Evolutionary conservation across 495 filamentous ascomycete species (phyloP).

Genomic region (Xylaria sp.): DNA sequence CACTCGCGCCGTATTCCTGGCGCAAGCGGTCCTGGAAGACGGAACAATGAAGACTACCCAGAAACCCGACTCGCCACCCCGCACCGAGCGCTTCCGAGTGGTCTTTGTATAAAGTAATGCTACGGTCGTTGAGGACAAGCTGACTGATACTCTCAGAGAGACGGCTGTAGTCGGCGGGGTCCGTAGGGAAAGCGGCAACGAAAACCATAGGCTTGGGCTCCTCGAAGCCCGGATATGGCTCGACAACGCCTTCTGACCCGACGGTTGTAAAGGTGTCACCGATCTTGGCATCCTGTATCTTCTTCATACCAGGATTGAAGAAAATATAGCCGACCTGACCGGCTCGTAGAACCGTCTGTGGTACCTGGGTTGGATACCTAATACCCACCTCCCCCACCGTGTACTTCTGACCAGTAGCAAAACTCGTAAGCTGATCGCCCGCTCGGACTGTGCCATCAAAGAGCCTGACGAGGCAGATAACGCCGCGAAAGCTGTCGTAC

Average conservation of each 20-base stretch:
- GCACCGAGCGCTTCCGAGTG: constrained; percentile 91
- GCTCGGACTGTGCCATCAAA: constrained; percentile 87
- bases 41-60: constrained; percentile 96
- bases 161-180: constrained; percentile 84
- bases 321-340: constrained; percentile 95
- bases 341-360: constrained; percentile 79
- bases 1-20: constrained; percentile 91
- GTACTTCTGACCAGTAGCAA: constrained; percentile 87
- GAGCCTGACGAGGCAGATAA: constrained; percentile 87
- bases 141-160: constrained; percentile 95
- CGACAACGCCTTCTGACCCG: constrained; percentile 76
- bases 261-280: constrained; percentile 94
- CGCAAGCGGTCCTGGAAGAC: constrained; percentile 97
- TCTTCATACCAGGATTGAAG: constrained; percentile 98
- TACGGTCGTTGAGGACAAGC: constrained; percentile 91
- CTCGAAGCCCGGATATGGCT: constrained; percentile 89
- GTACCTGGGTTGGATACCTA: constrained; percentile 88
- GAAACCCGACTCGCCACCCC: constrained; percentile 91
- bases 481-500: constrained; percentile 95
- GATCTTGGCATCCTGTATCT: constrained; percentile 91
- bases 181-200: constrained; percentile 92
- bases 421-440: constrained; percentile 82
- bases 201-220: constrained; percentile 99
- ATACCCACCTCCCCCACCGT: constrained; percentile 96
- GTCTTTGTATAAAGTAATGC: constrained; percentile 92